Evolutionary conservation across 2,329 filamentous ascomycete species (phyloP).

Genomic region (Fusarium siculi): DNA sequence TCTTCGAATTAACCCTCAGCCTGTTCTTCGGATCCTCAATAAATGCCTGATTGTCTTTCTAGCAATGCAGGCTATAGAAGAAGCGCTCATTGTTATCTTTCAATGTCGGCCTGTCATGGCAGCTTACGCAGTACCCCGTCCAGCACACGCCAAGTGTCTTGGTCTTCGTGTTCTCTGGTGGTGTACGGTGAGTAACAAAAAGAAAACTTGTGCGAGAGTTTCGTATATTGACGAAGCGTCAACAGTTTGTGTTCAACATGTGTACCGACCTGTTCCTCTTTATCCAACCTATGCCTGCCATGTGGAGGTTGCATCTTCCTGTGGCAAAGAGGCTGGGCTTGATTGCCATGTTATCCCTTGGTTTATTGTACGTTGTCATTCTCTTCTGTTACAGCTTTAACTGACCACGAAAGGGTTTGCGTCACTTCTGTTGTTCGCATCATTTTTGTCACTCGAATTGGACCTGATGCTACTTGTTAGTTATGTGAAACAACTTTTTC

Average conservation of each 20-base stretch:
- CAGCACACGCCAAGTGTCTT: too few relatives aligned
- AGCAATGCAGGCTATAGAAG: too few relatives aligned
- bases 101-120: too few relatives aligned
- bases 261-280: slow-evolving; percentile 51
- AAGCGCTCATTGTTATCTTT: too few relatives aligned
- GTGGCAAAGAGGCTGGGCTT: slow-evolving; percentile 44
- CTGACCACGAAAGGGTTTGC: slow-evolving; percentile 33
- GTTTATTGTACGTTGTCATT: slow-evolving; percentile 35
- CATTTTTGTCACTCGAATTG: slow-evolving; percentile 39
- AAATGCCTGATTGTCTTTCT: too few relatives aligned
- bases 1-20: too few relatives aligned
- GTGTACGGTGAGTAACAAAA: too few relatives aligned
- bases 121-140: too few relatives aligned
- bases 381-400: too few relatives aligned
- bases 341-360: slow-evolving; percentile 44
- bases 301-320: slow-evolving; percentile 50
- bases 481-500: not conserved
- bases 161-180: too few relatives aligned
- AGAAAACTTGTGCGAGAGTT: too few relatives aligned
- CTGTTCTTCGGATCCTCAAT: too few relatives aligned
- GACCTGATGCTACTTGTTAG: slow-evolving; percentile 42
- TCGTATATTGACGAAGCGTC: not conserved
- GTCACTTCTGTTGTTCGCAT: slow-evolving; percentile 45
- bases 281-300: slow-evolving; percentile 51
- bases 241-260: slow-evolving; percentile 49